These are phyloP conservation scores for Cicer cuneatum DNA, from an alignment of 306 rosid species.

Conservation along the genomic window DNA sequence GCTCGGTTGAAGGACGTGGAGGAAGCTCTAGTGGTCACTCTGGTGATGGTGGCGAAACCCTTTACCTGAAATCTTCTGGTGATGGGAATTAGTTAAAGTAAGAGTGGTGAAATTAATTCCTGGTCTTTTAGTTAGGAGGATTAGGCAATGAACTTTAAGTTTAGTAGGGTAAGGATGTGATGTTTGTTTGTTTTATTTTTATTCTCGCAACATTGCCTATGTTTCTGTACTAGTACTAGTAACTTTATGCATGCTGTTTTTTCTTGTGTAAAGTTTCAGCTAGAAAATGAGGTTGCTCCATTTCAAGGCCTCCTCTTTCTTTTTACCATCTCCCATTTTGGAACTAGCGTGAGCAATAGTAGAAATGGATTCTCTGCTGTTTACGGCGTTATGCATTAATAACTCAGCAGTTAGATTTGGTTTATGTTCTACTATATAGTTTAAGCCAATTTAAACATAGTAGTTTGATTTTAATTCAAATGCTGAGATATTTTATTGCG, in stretches of 20 bases:
- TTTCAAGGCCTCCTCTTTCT: background rate
- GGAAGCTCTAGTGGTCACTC: conserved; percentile 80
- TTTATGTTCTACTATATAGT: too few species aligned
- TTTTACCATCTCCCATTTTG: background rate
- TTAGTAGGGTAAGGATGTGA: conserved; percentile 8
- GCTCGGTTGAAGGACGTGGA: conserved; percentile 65
- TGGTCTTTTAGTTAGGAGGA: conserved; percentile 44
- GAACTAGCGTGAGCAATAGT: background rate
- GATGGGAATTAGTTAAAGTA: conserved; percentile 67
- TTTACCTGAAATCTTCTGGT: conserved; percentile 71
- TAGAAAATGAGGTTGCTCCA: conserved; percentile 20
- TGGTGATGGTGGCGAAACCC: conserved; percentile 80
- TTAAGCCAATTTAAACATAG: too few species aligned
- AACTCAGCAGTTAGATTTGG: too few species aligned
- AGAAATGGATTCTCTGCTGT: too few species aligned
- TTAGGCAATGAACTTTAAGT: conserved; percentile 42
- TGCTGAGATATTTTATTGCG: too few species aligned
- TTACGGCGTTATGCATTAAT: too few species aligned
- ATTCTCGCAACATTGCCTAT: conserved; percentile 29
- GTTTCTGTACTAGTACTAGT: conserved; percentile 37
- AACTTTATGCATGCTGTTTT: conserved; percentile 43
- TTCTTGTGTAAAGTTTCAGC: conserved; percentile 41
- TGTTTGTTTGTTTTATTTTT: conserved; percentile 39
- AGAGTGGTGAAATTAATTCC: conserved; percentile 26
- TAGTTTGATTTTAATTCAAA: too few species aligned